Base-by-base conservation (phyloP, 2,329 filamentous ascomycete species). In the Talaromyces sp. region DNA sequence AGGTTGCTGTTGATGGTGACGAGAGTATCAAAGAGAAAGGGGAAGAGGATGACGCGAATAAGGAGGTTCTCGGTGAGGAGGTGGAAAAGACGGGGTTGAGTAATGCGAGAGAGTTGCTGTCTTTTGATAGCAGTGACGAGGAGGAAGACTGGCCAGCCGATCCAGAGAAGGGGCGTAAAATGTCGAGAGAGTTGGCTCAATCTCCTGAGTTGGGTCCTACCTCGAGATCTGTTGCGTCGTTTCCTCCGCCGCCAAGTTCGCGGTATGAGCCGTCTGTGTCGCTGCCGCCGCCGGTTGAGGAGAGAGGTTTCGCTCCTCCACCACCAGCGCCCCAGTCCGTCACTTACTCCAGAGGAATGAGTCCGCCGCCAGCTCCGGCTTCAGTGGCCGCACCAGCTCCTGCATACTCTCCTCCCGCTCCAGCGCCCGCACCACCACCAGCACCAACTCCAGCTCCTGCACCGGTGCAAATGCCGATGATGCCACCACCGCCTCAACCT, bases 51-150 rank as follows among this genome's bases (percentile, higher is more conserved):
- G 52, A 16, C 23, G 33, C 44, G 18, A 46, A 37, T 11, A 11
- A 8, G 35, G 50, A 57, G 37, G 23, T 12, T 18, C 16, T 9
- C 5, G 40, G 42, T 9, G 57, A 23, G 8, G 52, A 39, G 25
- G 25, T 50, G 28, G 54, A 37, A n/a, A 33, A 48, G 18, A 6
- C 18, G 9, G 48, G 50, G 1, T 14, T 23, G 50, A 33, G 52
- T 8, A 42, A 48, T 31, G 55, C 35, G 21, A 57, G 50, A 16
- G 42, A 57, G 4, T 31, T 60, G 12, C 5, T 57, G 5, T 57
- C 62, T 21, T 42, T 57, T n/a, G 57, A 60, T 33, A 52, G 48
- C n/a, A 58, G 40, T 37, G 61, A 63, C 12, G 57, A 60, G 1
- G 58, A 60, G 14, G 58, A 60, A 1, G 37, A 44, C 6, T 44